Evolutionary conservation across 169 alveolate genomes (phyloP), one percentile per base, ranked within the genome.

Genomic region (Babesia sp.): DNA sequence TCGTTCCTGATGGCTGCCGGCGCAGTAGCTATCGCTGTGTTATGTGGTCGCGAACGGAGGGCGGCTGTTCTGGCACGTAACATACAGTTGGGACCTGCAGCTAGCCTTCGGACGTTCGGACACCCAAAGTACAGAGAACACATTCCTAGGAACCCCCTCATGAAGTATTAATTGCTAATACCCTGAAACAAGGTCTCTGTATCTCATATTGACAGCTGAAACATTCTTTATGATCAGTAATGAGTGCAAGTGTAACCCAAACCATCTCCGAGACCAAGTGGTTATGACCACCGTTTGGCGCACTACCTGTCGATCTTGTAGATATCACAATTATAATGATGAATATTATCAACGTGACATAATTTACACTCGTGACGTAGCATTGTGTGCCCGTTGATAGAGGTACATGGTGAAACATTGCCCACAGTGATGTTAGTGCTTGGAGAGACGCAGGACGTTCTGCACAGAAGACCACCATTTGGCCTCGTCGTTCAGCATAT

Each of bases 401-500:
- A 9, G 8, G 46, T 39, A 39, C 46, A 39, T 9, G 39, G 41
- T 54, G 28, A 12, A 29, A 14, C 16, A 54, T 6, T 48, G 8
- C 5, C 11, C 26, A 48, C 5, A 28, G 44, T 26, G 6, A 22
- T 3, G 67, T 26, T 26, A 58, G 70, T 69, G 37, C 33, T 69
- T 56, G 45, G 45, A 53, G 29, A 76, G 73, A 12, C 76, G 74
- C 60, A 76, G 57, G 20, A 76, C 80, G 41, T 57, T 64, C 73
- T 69, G 83, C 33, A 87, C 93, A 8, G 78, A 50, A 6, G 70
- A 45, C 93, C 93, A 87, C 64, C 91, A 84, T 34, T 72, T 76
- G 36, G 31, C 33, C 77, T 84, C 90, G 63, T 84, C 85, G 34
- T 46, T 57, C 16, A 84, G 41, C 69, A 81, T 66, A 12, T 71